Base-by-base conservation (phyloP, 192 early-diverging fungal genomes). In the Geranomyces variabilis region DNA sequence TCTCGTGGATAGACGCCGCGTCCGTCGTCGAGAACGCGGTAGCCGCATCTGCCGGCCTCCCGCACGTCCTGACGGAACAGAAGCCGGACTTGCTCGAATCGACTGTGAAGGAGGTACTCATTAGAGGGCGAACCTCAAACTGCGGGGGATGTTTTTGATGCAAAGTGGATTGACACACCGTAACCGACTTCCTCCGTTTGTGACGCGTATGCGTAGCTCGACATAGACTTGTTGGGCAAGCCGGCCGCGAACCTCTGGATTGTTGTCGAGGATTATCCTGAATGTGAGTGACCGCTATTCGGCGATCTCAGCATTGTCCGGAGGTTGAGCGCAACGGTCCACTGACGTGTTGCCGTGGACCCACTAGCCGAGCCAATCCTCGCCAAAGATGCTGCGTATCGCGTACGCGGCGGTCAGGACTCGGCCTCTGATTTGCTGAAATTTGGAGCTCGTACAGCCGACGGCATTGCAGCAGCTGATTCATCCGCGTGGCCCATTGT, bases 241-340 rank as follows among this genome's bases (percentile, higher is more conserved):
- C 63, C 63, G 43, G 43, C 21, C 19, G 63, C 63, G 21, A 66
- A 66, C 44, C 63, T 66, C 33, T 66, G 44, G 34, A 24, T 66
- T 29, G 63, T 66, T n/a, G 26, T 66, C 13, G 63, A 66, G 22
- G 63, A 66, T 49, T 66, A 46, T 46, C 63, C 43, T 21, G 44
- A 44, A 29, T 21, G 63, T 66, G 45, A 21, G 63, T 21, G 24
- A 13, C 60, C 22, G 28, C 14, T 10, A n/a, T 13, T 9, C 31
- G 0, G n/a, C n/a, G 15, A 10, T 31, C 21, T 62, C 10, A 30
- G 41, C 60, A 36, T 15, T 41, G 10, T 3, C 10, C 36, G 36
- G 5, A 41, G 36, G 5, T 10, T 41, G 5, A 41, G 36, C 5
- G 36, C 6, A 34, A 53, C 4, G 17, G 15, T 53, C 19, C 6